Percentiles rank a stretch among this genome's conserved stretches.
Evolutionary conservation across 176 grass and related monocot genomes (phyloP).

Genomic region (Luzula sylvatica): DNA sequence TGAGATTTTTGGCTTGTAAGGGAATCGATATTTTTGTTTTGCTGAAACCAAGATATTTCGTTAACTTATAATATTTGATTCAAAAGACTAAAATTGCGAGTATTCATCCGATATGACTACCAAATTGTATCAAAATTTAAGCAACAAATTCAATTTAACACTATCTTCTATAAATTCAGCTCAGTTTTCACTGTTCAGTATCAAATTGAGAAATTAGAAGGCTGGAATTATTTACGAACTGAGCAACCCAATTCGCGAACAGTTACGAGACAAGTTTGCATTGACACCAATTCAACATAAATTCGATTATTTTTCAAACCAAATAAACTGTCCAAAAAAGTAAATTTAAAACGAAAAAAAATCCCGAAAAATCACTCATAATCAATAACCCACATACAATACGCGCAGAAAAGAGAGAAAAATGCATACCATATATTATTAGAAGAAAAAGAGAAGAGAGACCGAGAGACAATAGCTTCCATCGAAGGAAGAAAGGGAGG

Average conservation of each 20-base stretch:
- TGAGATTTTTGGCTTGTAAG: neutral
- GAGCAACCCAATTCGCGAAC: neutral
- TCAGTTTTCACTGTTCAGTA: neutral
- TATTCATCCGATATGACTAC: too few species aligned
- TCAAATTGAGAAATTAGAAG: neutral
- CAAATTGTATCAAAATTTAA: too few species aligned
- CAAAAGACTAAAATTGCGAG: too few species aligned
- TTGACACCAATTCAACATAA: neutral
- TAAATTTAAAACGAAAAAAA: neutral
- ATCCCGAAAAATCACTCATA: neutral
- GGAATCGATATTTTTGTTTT: slow-evolving; percentile 35
- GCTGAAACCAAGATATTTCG: slow-evolving; percentile 25
- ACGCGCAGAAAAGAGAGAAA: neutral
- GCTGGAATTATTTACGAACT: neutral
- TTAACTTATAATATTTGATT: slow-evolving; percentile 9
- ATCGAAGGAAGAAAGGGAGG: slow-evolving; percentile 7
- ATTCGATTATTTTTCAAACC: slow-evolving; percentile 1
- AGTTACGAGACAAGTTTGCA: neutral
- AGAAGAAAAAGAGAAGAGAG: slow-evolving; percentile 64
- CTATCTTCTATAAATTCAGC: neutral
- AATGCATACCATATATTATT: slow-evolving; percentile 38
- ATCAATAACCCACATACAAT: neutral
- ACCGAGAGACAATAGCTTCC: slow-evolving; percentile 47
- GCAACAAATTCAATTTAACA: slow-evolving; percentile 3
- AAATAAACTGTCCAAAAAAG: neutral